Base-by-base conservation (phyloP, 805 yeast genomes). In the Hanseniaspora lachancei region DNA sequence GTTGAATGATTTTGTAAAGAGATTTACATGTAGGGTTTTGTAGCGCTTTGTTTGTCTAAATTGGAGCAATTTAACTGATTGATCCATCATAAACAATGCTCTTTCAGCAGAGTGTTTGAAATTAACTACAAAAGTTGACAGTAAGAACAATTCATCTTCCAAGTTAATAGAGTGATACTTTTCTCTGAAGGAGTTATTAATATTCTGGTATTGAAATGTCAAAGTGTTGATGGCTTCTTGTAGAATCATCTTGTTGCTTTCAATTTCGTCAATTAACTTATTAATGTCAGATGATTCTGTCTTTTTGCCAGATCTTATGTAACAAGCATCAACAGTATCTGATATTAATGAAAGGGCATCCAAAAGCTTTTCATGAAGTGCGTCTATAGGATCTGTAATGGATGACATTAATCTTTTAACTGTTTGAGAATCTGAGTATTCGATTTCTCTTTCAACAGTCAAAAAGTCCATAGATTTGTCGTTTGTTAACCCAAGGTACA, bases 91-190 rank as follows among this genome's bases (percentile, higher is more conserved):
- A 10, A 61, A 59, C 7, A 69, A 61, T 3, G 70, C 62, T 0
- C 66, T 58, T 43, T 67, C 64, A 0, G 74, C 65, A 24, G 68
- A 63, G 58, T 74, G 74, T 58, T 75, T 71, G 47, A 74, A 66
- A 60, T 77, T 77, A 65, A 77, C 69, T 24, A 77, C 56, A 61
- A 77, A 77, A 0, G 79, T 75, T 1, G 80, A 75, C 3, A 77
- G 55, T 16, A 77, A 60, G 58, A 77, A 77, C 67, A 74, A 70
- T 59, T 77, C 78, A 57, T 76, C 80, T 52, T 74, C 69, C 12
- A 80, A 79, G 39, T 72, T 63, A 7, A 75, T 60, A 29, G 68
- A 61, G 43, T 68, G 68, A 16, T 63, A 63, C 20, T 52, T 32
- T 7, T 18, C 36, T 40, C 48, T 51, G 9, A 44, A 12, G n/a